Evolutionary conservation across 768 basidiomycete genomes (phyloP), one percentile per base, ranked within the genome.

Genomic region (Boletus coccyginus): DNA sequence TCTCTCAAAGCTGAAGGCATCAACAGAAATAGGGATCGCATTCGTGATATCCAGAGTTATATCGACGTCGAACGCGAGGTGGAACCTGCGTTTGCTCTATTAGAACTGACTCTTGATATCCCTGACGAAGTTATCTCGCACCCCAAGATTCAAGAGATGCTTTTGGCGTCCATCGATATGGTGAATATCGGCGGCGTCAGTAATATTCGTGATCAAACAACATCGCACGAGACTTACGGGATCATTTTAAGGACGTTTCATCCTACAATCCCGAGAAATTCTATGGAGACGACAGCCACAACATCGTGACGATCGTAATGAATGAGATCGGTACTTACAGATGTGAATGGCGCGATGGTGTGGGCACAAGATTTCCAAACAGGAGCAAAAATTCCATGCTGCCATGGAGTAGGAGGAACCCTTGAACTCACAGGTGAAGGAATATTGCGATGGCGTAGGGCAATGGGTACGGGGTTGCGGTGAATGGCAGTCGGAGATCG

Each of bases 381-480:
- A 5, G 7, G 24, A 40, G 31, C 7, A 60, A 19, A 49, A 35
- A 17, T 60, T 60, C 44, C 45, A 33, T 9, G 24, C 40, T 0
- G 59, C 58, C 42, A 66, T 68, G 33, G 59, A 29, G 1, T 83
- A 73, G 62, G 78, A 76, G 40, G 56, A 66, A 16, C 64, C 68
- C 3, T 59, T 80, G 27, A 81, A 84, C 58, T 54, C 57, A 0
- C 68, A 76, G 38, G 74, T 83, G 6, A 61, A 64, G 27, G 58
- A 62, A 5, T 84, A 82, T 52, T 65, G 78, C 31, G 67, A 74
- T 46, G 80, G 80, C 0, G 66, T 83, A 49, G 81, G 75, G 46
- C 74, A 79, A 48, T 84, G 81, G 80, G 74, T 81, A 1, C 70
- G 78, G 10, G 80, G n/a, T n/a, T n/a, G n/a, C n/a, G n/a, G n/a